A percentile compares a stretch with the other conserved stretches of the same genome.
phyloP scores from a whole-genome alignment of 1,139 yeast genomes.

The Waltiozyma sp. region DNA sequence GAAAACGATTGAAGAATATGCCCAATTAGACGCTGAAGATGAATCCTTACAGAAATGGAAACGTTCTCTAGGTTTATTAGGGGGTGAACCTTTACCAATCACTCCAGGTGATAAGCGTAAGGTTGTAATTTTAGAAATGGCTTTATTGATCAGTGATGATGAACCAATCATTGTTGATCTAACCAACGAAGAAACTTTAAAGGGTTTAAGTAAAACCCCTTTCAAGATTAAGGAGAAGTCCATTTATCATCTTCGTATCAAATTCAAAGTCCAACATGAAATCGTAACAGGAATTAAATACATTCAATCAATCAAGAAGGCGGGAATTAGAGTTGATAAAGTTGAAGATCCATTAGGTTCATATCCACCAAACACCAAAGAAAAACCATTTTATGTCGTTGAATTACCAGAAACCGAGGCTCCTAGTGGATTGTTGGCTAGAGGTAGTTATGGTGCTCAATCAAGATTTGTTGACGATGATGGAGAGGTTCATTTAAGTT shows the following conservation, averaged over 20 bases:
- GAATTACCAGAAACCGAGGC: constrained; percentile 81
- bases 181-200: constrained; percentile 41
- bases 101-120: constrained; percentile 71
- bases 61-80: constrained; percentile 67
- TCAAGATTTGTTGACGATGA: constrained; percentile 88
- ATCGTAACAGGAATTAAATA: constrained; percentile 86
- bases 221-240: constrained; percentile 73
- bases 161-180: constrained; percentile 53
- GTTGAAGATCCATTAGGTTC: constrained; percentile 84
- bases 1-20: constrained; percentile 79
- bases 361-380: constrained; percentile 81
- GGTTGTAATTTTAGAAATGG: constrained; percentile 72
- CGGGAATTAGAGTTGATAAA: constrained; percentile 81
- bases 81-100: constrained; percentile 48
- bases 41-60: constrained; percentile 92
- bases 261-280: constrained; percentile 81
- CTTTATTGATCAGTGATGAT: constrained; percentile 56
- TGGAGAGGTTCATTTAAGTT: constrained; percentile 55
- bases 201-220: constrained; percentile 43
- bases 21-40: constrained; percentile 79
- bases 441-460: constrained; percentile 75
- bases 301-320: constrained; percentile 73
- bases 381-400: constrained; percentile 72
- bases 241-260: constrained; percentile 59
- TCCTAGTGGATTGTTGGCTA: constrained; percentile 79